Evolutionary conservation across 805 yeast species (phyloP).

Genomic region (Candida nonsorbophila): DNA sequence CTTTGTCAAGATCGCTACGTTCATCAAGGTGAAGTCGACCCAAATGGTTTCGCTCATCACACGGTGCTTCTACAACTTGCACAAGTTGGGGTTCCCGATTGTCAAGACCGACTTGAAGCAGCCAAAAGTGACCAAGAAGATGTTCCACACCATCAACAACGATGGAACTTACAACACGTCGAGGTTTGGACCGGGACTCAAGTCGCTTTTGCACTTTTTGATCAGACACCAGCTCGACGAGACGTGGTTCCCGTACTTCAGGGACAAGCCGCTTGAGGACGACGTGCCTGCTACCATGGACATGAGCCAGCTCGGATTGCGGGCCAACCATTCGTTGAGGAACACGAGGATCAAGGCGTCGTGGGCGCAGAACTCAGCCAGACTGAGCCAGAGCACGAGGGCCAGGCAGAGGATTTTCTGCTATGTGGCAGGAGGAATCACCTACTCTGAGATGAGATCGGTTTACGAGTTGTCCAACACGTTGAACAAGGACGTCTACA

Average conservation of each 20-base stretch:
- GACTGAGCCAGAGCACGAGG: conserved; percentile 8
- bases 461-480: conserved; percentile 62
- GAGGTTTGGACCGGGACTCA: conserved; percentile 67
- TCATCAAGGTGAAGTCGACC: conserved; percentile 37
- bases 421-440: conserved; percentile 85
- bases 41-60: conserved; percentile 56
- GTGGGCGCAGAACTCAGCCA: conserved; percentile 53
- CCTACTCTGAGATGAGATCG: conserved; percentile 74
- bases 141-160: conserved; percentile 52
- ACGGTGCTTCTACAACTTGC: conserved; percentile 38
- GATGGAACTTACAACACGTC: conserved; percentile 59
- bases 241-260: conserved; percentile 62
- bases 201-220: conserved; percentile 49
- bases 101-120: conserved; percentile 36
- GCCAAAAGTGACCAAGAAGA: conserved; percentile 43
- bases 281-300: conserved; percentile 24
- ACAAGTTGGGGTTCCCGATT: conserved; percentile 52
- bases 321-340: conserved; percentile 42
- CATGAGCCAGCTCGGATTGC: conserved; percentile 4
- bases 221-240: conserved; percentile 51
- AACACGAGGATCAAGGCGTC: conserved; percentile 70
- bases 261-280: conserved; percentile 64
- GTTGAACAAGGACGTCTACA: conserved; percentile 64
- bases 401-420: conserved; percentile 66
- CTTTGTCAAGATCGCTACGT: conserved; percentile 61